These are phyloP conservation scores for Phaeosphaeria sp. DNA, from an alignment of 2,329 filamentous ascomycete species.

Conservation along the genomic window DNA sequence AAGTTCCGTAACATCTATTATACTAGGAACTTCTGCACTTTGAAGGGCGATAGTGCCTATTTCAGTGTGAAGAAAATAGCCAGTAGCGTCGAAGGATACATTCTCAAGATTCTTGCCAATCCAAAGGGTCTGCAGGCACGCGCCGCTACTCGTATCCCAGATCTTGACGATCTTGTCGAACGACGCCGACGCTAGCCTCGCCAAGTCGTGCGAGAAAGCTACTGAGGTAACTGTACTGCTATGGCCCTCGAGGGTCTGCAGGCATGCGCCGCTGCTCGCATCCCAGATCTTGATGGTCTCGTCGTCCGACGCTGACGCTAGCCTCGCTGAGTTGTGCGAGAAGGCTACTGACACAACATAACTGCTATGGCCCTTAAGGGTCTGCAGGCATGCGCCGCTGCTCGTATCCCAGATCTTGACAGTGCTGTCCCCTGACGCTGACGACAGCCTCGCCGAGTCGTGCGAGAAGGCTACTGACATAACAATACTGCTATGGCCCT, in stretches of 20 bases:
- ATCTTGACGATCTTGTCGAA: no score
- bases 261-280: not conserved
- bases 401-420: no score
- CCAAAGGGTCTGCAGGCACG: not conserved
- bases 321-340: constrained; percentile 23
- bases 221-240: not conserved
- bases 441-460: not conserved
- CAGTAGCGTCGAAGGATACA: no score
- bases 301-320: no score
- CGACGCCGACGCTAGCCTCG: no score
- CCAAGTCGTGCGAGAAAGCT: not conserved
- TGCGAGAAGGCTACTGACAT: no score
- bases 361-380: constrained; percentile 14
- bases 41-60: no score
- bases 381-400: constrained; percentile 10
- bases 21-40: no score
- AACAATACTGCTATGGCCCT: constrained; percentile 16
- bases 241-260: constrained; percentile 1
- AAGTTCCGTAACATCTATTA: not conserved
- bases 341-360: constrained; percentile 23
- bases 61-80: no score
- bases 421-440: no score
- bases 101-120: not conserved
- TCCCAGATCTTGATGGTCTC: no score
- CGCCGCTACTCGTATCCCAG: no score